A percentile compares a stretch with the other conserved stretches of the same genome.
Evolutionary conservation across 2,329 filamentous ascomycete species (phyloP).

Genomic region (Aspergillus udagawae): DNA sequence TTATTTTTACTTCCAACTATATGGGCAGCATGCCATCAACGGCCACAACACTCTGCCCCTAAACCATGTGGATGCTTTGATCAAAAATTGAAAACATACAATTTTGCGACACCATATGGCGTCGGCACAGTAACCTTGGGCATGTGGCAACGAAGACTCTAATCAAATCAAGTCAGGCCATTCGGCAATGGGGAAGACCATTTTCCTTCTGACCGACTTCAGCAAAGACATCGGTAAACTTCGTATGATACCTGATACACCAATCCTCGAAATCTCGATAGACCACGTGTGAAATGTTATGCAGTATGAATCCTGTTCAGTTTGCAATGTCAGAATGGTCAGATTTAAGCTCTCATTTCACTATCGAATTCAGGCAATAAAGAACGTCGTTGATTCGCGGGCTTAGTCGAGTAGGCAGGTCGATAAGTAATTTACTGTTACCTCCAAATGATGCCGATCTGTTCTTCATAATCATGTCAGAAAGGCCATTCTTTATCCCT

Average conservation of each 20-base stretch:
- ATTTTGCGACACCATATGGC: background rate
- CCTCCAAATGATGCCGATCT: background rate
- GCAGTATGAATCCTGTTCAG: background rate
- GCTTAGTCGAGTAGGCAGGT: background rate
- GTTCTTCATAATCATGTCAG: background rate
- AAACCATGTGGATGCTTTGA: background rate
- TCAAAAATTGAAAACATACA: background rate
- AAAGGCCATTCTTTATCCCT: background rate
- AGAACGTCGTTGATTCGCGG: background rate
- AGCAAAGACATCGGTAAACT: background rate
- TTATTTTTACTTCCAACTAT: background rate
- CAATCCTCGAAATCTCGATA: background rate
- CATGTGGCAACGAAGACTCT: background rate
- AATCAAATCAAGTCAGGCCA: background rate
- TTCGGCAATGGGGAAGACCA: background rate
- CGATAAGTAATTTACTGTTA: background rate
- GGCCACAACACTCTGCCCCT: background rate
- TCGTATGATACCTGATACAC: background rate
- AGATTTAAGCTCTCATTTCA: background rate
- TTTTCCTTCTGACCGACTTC: background rate
- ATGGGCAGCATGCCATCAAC: constrained; percentile 3
- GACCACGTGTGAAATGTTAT: background rate
- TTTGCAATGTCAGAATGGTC: too few species aligned
- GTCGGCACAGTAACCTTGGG: background rate
- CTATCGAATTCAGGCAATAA: background rate